A percentile compares a stretch with the other conserved stretches of the same genome.
Conservation (phyloP, 202 grass and related monocot genomes). For the Hordeum pubiflorum region DNA sequence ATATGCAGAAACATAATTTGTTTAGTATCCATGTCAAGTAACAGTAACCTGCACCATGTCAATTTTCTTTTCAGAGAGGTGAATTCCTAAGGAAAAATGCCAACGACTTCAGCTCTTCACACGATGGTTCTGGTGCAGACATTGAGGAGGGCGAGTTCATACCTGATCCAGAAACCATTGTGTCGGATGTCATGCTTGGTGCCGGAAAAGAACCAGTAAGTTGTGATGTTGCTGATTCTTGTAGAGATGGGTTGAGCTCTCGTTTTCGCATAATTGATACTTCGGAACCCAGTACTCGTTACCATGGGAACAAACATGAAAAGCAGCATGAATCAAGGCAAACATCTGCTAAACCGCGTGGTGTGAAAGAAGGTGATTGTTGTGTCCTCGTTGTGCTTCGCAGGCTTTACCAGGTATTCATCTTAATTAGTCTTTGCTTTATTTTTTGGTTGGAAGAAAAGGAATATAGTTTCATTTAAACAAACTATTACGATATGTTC, state of each 20-base stretch:
- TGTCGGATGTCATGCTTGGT: not conserved
- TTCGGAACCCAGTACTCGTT: not conserved
- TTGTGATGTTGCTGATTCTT: slow-evolving; percentile 1
- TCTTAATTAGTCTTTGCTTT: not conserved
- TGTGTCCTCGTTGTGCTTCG: slow-evolving; percentile 28
- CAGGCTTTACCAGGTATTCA: slow-evolving; percentile 40
- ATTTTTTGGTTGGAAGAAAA: not conserved
- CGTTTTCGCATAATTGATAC: not conserved
- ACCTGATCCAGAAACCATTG: not conserved
- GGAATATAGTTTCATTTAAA: not conserved
- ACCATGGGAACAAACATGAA: not conserved
- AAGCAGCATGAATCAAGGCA: slow-evolving; percentile 10
- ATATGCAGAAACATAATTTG: not conserved
- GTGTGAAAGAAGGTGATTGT: slow-evolving; percentile 14
- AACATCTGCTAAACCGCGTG: not conserved
- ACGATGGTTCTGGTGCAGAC: not conserved
- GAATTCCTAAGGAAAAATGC: not conserved
- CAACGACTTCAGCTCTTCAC: not conserved
- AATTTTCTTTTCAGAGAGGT: slow-evolving; percentile 22
- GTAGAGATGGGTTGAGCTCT: not conserved
- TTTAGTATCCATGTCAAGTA: not conserved
- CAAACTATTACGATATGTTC: not conserved
- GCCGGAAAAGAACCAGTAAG: not conserved
- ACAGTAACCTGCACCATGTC: not conserved
- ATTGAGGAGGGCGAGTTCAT: slow-evolving; percentile 41